Base-by-base conservation (phyloP, 2,329 filamentous ascomycete genomes). In the Mycosphaerella arachidis region DNA sequence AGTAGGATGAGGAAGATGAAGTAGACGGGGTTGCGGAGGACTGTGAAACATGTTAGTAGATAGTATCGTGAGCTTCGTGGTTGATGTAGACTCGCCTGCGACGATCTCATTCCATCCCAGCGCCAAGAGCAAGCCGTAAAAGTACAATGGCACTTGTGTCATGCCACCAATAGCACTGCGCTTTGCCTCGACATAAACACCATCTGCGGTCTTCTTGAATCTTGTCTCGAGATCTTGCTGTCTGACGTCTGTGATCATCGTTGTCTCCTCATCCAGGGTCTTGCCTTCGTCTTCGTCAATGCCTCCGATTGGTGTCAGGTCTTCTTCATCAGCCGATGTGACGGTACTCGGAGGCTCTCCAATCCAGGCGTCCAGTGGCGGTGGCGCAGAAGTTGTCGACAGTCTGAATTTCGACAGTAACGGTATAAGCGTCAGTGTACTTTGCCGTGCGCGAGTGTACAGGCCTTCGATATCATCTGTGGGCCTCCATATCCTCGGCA, bases 51-150 rank as follows among this genome's bases (percentile, higher is more conserved):
- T 57, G 33, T 65, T 55, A 60, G 55, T 53, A 62, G 64, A n/a
- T 40, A 37, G 37, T 18, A 30, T 10, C 10, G 27, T 13, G 6
- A 20, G 53, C 16, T 43, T 59, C 43, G n/a, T 35, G 24, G 9
- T 27, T 10, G n/a, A 40, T 10, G 12, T 62, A 48, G 52, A 75
- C 89, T 82, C 82, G 96, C 92, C 91, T 71, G 92, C 90, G 67
- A 96, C 80, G 64, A 99, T 92, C 77, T 99, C 94, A 76, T 99
- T 99, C 94, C 94, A 99, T n/a, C 94, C 94, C 53, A 99, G 81
- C 24, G 91, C 90, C 65, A 99, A 79, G 58, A 99, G 81, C 58
- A 97, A 75, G 46, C 86, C 91, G 70, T 97, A 99, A 76, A 99
- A 97, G 77, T 97, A 97, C 63, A 96, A 78, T 6, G 94, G 94